phyloP scores from a whole-genome alignment of 768 basidiomycete species.

The Tremella fuciformis region DNA sequence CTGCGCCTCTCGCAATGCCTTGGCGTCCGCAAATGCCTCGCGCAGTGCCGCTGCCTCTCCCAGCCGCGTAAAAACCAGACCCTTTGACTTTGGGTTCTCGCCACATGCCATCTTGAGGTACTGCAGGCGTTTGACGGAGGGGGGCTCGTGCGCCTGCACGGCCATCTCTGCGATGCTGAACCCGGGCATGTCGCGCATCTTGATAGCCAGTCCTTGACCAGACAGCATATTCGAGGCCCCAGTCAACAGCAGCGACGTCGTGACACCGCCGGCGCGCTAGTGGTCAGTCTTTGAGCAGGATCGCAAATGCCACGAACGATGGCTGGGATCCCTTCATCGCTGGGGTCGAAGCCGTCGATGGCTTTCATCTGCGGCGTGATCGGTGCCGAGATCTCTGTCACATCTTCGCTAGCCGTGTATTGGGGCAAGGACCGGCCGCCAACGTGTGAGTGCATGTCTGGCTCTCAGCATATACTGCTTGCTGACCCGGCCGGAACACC shows the following conservation, averaged over 20 bases:
- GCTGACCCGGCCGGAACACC: not conserved
- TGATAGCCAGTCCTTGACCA: not conserved
- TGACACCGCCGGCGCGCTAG: conserved; percentile 1
- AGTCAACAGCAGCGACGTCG: not conserved
- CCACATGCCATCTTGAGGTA: conserved; percentile 4
- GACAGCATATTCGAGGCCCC: not conserved
- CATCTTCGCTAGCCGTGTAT: not conserved
- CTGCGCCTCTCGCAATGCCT: conserved; percentile 73
- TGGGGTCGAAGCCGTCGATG: not conserved
- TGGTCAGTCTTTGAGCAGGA: not conserved
- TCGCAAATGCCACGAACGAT: not conserved
- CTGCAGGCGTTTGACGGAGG: not conserved
- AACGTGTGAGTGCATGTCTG: conserved; percentile 1
- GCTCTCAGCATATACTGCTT: not conserved
- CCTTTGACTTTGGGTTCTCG: conserved; percentile 1
- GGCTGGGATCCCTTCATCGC: not conserved
- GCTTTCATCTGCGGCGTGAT: conserved; percentile 1
- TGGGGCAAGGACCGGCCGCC: not conserved
- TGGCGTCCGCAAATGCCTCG: conserved; percentile 65
- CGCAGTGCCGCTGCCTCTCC: conserved; percentile 54
- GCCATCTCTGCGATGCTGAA: conserved; percentile 1
- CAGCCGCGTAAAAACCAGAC: not conserved
- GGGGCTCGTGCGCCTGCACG: not conserved
- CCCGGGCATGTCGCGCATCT: conserved; percentile 1
- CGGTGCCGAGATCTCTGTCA: not conserved